These are phyloP conservation scores for Boletus huronensis DNA, from an alignment of 768 basidiomycete species.

Conservation along the genomic window DNA sequence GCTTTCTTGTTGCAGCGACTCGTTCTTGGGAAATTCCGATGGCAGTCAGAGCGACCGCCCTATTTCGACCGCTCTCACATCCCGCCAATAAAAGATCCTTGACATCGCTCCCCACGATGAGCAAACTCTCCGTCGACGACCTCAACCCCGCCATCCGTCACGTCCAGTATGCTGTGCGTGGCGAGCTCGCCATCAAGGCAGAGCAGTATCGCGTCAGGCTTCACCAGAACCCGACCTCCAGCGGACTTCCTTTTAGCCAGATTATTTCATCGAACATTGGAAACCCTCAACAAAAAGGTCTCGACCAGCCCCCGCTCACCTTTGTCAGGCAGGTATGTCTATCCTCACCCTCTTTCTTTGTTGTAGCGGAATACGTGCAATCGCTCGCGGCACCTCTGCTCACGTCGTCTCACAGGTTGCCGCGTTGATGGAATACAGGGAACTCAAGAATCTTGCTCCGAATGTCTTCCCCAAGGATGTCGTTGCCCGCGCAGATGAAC, in stretches of 20 bases:
- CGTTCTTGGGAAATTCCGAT: constrained; percentile 3
- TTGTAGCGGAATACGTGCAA: neutral
- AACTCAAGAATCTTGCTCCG: constrained; percentile 71
- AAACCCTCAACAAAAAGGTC: constrained; percentile 93
- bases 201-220: constrained; percentile 76
- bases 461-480: constrained; percentile 84
- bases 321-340: constrained; percentile 83
- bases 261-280: constrained; percentile 97
- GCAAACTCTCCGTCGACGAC: constrained; percentile 57
- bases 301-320: constrained; percentile 91
- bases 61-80: constrained; percentile 2
- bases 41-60: constrained; percentile 4
- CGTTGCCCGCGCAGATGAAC: constrained; percentile 73
- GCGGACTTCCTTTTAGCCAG: constrained; percentile 76
- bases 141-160: constrained; percentile 84
- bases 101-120: constrained; percentile 37
- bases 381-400: neutral
- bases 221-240: constrained; percentile 41
- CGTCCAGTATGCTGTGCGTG: constrained; percentile 96
- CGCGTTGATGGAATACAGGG: constrained; percentile 89
- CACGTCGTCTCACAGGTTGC: constrained; percentile 56
- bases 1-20: neutral
- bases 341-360: neutral
- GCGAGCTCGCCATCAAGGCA: constrained; percentile 93
- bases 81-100: constrained; percentile 1